These are phyloP conservation scores for Verbascum thapsus DNA, from an alignment of 257 asterid genomes.

Conservation along the genomic window DNA sequence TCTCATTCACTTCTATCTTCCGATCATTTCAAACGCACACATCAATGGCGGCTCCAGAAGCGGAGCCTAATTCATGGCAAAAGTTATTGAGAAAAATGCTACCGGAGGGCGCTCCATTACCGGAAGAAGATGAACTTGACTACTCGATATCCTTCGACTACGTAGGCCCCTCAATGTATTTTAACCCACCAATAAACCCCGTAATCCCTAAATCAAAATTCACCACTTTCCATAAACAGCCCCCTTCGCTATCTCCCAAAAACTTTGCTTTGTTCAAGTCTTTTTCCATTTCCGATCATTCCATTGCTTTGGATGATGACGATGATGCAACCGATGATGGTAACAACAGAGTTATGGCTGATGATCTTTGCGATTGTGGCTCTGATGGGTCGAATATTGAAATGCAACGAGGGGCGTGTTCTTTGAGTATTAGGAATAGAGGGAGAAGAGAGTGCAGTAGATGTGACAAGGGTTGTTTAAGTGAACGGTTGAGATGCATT, in stretches of 20 bases:
- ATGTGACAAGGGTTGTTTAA: slow-evolving; percentile 48
- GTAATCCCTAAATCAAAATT: slow-evolving; percentile 34
- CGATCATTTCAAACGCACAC: slow-evolving; percentile 4
- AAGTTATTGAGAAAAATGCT: slow-evolving; percentile 56
- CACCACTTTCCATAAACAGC: slow-evolving; percentile 41
- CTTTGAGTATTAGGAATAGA: slow-evolving; percentile 4
- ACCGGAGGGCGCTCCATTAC: slow-evolving; percentile 80
- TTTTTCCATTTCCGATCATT: slow-evolving; percentile 37
- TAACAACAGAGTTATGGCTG: slow-evolving; percentile 18
- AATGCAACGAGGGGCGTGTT: slow-evolving; percentile 17
- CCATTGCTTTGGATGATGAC: slow-evolving; percentile 24
- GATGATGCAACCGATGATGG: slow-evolving; percentile 10
- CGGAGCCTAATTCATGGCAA: slow-evolving; percentile 46
- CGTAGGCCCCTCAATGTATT: slow-evolving; percentile 51
- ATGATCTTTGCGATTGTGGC: slow-evolving; percentile 23
- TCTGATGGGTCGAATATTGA: slow-evolving; percentile 25
- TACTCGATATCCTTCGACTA: slow-evolving; percentile 67
- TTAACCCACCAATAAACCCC: slow-evolving; percentile 36
- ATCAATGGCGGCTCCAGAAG: slow-evolving; percentile 35
- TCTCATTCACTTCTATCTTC: background rate
- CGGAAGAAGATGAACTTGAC: slow-evolving; percentile 73
- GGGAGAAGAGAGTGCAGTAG: slow-evolving; percentile 45
- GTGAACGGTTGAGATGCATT: slow-evolving; percentile 46
- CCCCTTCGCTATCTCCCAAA: slow-evolving; percentile 39
- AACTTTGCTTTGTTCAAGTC: slow-evolving; percentile 35